phyloP scores from a whole-genome alignment of 192 early-diverging fungal genomes.

The Podila epicladia region DNA sequence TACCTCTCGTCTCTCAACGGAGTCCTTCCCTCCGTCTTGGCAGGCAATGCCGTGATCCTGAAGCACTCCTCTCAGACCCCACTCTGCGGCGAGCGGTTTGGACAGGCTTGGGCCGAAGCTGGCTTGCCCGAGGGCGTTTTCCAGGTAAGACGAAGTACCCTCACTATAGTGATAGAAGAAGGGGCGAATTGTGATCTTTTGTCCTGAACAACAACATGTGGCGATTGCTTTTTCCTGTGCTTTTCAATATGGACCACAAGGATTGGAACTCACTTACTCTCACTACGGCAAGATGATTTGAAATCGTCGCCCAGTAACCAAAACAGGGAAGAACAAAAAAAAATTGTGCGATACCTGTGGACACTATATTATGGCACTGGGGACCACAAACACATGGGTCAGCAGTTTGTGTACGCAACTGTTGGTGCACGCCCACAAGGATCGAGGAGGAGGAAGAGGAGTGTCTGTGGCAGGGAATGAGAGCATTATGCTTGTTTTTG shows the following conservation, averaged over 20 bases:
- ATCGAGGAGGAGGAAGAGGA: too few relatives aligned
- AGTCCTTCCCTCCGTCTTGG: conserved; percentile 80
- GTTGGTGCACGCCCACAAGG: too few relatives aligned
- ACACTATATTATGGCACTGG: too few relatives aligned
- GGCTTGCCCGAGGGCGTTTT: conserved; percentile 77
- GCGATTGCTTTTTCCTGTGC: not conserved
- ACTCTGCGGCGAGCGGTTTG: conserved; percentile 76
- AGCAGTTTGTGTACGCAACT: too few relatives aligned
- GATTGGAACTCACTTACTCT: too few relatives aligned
- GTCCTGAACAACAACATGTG: too few relatives aligned
- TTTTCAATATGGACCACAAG: not conserved
- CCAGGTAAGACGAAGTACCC: conserved; percentile 50
- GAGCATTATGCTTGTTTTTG: too few relatives aligned
- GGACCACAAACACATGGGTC: too few relatives aligned
- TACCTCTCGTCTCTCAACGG: conserved; percentile 82
- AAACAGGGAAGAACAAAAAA: not conserved
- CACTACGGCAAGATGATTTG: conserved; percentile 20
- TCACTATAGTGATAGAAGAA: not conserved
- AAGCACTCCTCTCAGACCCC: conserved; percentile 89
- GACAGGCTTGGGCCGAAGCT: conserved; percentile 67
- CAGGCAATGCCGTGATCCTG: conserved; percentile 79
- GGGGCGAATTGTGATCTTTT: not conserved
- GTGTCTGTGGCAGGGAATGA: too few relatives aligned
- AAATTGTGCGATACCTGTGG: not conserved
- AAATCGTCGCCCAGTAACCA: not conserved